Evolutionary conservation across 257 asterid genomes (phyloP).

Genomic region (Primulina tabacum): DNA sequence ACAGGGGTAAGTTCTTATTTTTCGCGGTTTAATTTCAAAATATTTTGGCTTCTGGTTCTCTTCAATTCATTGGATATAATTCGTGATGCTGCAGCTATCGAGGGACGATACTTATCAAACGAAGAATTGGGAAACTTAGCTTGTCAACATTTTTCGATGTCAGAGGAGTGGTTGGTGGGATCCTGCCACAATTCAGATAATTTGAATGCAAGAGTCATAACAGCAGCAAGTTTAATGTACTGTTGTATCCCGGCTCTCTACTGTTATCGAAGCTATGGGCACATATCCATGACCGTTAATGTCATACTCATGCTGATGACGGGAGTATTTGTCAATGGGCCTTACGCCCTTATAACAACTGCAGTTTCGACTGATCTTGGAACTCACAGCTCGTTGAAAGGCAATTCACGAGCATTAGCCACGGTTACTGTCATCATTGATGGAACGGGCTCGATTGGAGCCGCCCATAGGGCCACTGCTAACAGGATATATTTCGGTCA

Average conservation of each 20-base stretch:
- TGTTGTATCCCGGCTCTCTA: constrained; percentile 49
- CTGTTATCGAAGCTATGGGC: constrained; percentile 41
- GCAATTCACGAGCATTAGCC: constrained; percentile 48
- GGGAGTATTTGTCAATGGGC: constrained; percentile 47
- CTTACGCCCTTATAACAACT: constrained; percentile 54
- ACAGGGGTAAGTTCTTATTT: constrained; percentile 30
- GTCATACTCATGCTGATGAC: constrained; percentile 41
- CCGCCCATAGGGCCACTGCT: constrained; percentile 54
- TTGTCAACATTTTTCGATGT: constrained; percentile 49
- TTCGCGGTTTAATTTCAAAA: no score
- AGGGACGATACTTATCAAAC: not conserved
- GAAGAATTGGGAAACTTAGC: constrained; percentile 25
- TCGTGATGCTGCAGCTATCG: no score
- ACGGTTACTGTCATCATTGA: constrained; percentile 54
- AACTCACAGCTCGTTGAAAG: constrained; percentile 49
- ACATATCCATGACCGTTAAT: constrained; percentile 38
- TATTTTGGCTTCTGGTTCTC: no score
- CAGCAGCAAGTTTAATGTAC: constrained; percentile 57
- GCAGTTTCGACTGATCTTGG: constrained; percentile 60
- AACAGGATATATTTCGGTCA: constrained; percentile 49
- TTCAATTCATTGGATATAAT: no score
- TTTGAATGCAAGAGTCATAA: constrained; percentile 45
- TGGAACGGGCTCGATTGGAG: constrained; percentile 58
- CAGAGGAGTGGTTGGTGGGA: constrained; percentile 54
- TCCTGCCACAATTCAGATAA: constrained; percentile 48